These are phyloP conservation scores for Glycine tomentella DNA, from an alignment of 306 rosid genomes.

Conservation along the genomic window DNA sequence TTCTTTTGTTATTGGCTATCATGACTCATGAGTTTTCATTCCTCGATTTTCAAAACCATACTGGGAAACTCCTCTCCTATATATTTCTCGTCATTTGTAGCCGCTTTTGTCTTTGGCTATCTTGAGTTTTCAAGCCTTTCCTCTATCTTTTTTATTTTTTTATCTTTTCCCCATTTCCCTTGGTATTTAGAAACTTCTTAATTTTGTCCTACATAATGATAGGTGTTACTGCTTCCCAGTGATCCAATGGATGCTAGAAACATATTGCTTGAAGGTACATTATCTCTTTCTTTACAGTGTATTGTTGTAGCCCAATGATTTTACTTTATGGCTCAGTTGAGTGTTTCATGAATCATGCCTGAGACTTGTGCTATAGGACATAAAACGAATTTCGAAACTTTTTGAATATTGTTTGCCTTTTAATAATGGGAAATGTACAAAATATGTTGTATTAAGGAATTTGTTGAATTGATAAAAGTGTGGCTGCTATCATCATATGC, in stretches of 20 bases:
- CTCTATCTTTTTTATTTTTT: neutral
- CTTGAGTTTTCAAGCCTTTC: constrained; percentile 27
- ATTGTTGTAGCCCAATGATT: constrained; percentile 31
- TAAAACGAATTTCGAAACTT: neutral
- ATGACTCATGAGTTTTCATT: neutral
- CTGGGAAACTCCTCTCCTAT: constrained; percentile 25
- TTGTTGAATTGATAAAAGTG: constrained; percentile 27
- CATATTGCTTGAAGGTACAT: constrained; percentile 94
- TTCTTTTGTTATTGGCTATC: constrained; percentile 26
- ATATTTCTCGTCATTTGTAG: constrained; percentile 7
- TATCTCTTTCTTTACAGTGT: constrained; percentile 33
- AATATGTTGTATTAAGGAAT: constrained; percentile 20
- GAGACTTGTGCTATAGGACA: constrained; percentile 11
- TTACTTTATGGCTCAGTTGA: constrained; percentile 36
- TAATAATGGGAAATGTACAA: constrained; percentile 14
- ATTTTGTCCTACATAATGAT: constrained; percentile 34
- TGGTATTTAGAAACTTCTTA: constrained; percentile 42
- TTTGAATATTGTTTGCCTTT: neutral
- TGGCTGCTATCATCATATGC: constrained; percentile 17
- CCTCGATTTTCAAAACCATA: constrained; percentile 25
- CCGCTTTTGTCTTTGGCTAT: constrained; percentile 24
- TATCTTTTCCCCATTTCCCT: constrained; percentile 18
- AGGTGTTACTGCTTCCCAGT: constrained; percentile 84
- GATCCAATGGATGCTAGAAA: constrained; percentile 98
- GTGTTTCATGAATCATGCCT: constrained; percentile 25